Evolutionary conservation across 805 yeast genomes (phyloP).

Genomic region (Metschnikowia sp.): DNA sequence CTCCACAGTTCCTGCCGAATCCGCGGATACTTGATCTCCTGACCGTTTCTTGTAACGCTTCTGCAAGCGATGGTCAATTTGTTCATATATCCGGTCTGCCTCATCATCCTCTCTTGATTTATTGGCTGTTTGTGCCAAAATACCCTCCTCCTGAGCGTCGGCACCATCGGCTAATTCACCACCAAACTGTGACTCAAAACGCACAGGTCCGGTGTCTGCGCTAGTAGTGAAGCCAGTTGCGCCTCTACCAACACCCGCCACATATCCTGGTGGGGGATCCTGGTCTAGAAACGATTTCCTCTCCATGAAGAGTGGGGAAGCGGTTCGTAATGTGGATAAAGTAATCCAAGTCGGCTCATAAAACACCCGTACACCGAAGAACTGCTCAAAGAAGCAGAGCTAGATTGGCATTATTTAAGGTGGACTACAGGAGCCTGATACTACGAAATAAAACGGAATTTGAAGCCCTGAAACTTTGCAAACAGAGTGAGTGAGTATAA

Average conservation of each 20-base stretch:
- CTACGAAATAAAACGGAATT: no score
- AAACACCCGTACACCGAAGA: constrained; percentile 2
- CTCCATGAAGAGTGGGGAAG: constrained; percentile 11
- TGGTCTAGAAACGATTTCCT: constrained; percentile 60
- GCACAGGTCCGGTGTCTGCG: constrained; percentile 59
- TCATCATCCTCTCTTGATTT: constrained; percentile 63
- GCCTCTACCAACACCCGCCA: constrained; percentile 93
- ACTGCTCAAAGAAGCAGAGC: neutral
- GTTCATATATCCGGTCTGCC: constrained; percentile 67
- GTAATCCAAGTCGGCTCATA: neutral
- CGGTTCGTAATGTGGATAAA: no score
- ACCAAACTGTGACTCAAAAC: constrained; percentile 17
- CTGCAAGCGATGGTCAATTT: constrained; percentile 56
- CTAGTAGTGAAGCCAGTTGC: constrained; percentile 90
- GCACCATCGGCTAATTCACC: constrained; percentile 26
- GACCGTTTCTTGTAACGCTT: constrained; percentile 19
- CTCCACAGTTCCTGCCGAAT: constrained; percentile 2
- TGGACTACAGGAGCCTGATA: no score
- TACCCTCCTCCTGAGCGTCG: constrained; percentile 30
- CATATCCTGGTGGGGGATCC: constrained; percentile 84
- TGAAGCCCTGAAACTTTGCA: no score
- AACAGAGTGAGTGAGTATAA: no score
- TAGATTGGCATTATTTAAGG: neutral
- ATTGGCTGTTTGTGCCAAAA: constrained; percentile 21
- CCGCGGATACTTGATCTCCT: constrained; percentile 1